Conservation (phyloP, 176 grass and related monocot genomes). For the Paspalum notatum region DNA sequence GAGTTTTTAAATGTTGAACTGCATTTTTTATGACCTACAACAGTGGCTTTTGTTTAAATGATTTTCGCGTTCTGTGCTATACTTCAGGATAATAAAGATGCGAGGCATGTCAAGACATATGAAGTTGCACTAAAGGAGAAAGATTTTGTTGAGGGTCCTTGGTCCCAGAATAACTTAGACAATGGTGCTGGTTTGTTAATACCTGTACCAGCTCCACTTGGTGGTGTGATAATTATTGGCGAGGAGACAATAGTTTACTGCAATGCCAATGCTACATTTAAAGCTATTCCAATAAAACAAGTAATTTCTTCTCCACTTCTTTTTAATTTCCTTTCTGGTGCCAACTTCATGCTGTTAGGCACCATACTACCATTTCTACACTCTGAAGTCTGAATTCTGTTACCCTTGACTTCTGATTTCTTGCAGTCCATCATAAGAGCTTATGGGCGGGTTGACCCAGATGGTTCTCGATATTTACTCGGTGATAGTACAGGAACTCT, state of each 20-base stretch:
- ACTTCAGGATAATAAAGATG: conserved; percentile 93
- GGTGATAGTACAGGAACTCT: conserved; percentile 89
- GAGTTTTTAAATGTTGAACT: conserved; percentile 33
- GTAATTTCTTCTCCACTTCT: conserved; percentile 41
- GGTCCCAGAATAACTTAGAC: conserved; percentile 96
- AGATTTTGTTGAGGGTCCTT: conserved; percentile 92
- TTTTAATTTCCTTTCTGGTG: conserved; percentile 19
- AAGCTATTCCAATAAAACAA: conserved; percentile 96
- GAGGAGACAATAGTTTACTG: conserved; percentile 98
- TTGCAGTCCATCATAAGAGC: conserved; percentile 93
- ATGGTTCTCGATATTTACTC: conserved; percentile 97
- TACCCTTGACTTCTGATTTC: conserved; percentile 33
- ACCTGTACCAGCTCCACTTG: conserved; percentile 87
- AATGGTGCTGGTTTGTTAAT: conserved; percentile 91
- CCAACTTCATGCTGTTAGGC: conserved; percentile 1
- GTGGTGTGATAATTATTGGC: conserved; percentile 95
- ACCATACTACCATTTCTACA: background rate
- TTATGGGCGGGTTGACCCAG: conserved; percentile 92
- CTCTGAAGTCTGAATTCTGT: background rate
- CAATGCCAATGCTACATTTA: conserved; percentile 80
- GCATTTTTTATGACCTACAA: background rate
- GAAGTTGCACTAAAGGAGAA: conserved; percentile 97
- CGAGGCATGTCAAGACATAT: conserved; percentile 97
- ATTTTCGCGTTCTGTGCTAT: conserved; percentile 20
- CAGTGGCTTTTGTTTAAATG: conserved; percentile 9